Base-by-base conservation (phyloP, 345 rosid species). In the Fremontodendron californicum region DNA sequence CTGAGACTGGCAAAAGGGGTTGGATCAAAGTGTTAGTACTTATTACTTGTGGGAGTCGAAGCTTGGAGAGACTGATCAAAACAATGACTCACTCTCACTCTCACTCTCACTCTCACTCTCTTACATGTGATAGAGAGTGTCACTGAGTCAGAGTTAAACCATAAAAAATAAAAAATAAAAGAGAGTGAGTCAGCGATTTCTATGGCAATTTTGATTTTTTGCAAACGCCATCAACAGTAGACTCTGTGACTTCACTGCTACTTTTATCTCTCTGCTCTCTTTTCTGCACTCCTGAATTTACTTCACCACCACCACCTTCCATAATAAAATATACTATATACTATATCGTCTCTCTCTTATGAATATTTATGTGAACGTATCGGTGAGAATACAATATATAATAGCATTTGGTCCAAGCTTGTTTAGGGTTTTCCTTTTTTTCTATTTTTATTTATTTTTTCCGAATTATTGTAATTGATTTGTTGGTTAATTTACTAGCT, bases 181-280 rank as follows among this genome's bases (percentile, higher is more conserved):
- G 78, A 70, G 35, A 33, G 35, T 33, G 35, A 33, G 35, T 33
- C n/a, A 54, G 70, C 73, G 45, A 61, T 68, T 55, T 75, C 54
- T 11, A 72, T 16, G 78, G 79, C 33, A 18, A 19, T 19, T 37
- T 21, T 42, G 1, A 18, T 23, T 9, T 11, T 67, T 23, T 25
- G 54, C 73, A 27, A 70, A 70, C 58, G 75, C 74, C 48, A 33
- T 77, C 76, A 82, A 86, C 84, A 86, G 82, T 78, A 64, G 49
- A 86, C 82, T 78, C 80, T 81, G 88, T 81, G 81, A 83, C 78
- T 75, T 54, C n/a, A 81, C 87, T 78, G 85, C 76, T 79, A 74
- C 76, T 80, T 84, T 80, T 84, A 79, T 75, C 71, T 79, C 77
- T 83, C 78, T 81, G 84, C 3, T 25, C 81, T 67, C 72, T 51